Evolutionary conservation across 306 rosid species (phyloP).

Genomic region (Canavalia gladiata): DNA sequence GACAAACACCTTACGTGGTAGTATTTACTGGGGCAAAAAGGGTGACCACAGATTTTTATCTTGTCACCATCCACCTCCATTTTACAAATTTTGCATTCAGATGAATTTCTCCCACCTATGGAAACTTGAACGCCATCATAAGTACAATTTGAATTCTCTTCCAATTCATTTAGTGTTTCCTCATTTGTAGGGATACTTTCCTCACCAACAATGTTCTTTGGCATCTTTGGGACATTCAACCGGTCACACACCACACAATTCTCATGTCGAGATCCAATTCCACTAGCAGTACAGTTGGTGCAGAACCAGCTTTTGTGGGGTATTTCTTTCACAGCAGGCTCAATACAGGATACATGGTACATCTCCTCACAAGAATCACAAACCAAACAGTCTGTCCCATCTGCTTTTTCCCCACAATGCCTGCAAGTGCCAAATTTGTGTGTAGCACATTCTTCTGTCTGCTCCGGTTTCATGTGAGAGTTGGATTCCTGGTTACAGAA

Average conservation of each 20-base stretch:
- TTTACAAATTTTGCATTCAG: conserved; percentile 73
- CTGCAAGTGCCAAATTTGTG: conserved; percentile 69
- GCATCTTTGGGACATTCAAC: conserved; percentile 59
- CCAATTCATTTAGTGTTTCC: conserved; percentile 55
- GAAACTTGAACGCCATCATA: conserved; percentile 58
- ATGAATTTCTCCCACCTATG: conserved; percentile 16
- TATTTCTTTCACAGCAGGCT: conserved; percentile 84
- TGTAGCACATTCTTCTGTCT: conserved; percentile 54
- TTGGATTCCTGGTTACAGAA: conserved; percentile 59
- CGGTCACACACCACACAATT: conserved; percentile 83
- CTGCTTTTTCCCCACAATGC: conserved; percentile 75
- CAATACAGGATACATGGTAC: conserved; percentile 87
- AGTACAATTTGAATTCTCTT: conserved; percentile 62
- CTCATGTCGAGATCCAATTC: conserved; percentile 71
- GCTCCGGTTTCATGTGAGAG: conserved; percentile 70
- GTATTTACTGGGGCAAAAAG: conserved; percentile 61
- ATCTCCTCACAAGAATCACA: conserved; percentile 98
- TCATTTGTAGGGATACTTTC: conserved; percentile 59
- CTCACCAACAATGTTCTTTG: conserved; percentile 52
- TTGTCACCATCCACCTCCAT: conserved; percentile 58
- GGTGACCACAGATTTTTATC: conserved; percentile 65
- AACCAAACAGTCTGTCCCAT: conserved; percentile 80
- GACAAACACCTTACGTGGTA: conserved; percentile 89
- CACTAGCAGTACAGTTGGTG: conserved; percentile 68
- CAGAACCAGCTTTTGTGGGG: conserved; percentile 92